Evolutionary conservation across 2,329 filamentous ascomycete genomes (phyloP).

Genomic region (Nannizziopsis barbatae): DNA sequence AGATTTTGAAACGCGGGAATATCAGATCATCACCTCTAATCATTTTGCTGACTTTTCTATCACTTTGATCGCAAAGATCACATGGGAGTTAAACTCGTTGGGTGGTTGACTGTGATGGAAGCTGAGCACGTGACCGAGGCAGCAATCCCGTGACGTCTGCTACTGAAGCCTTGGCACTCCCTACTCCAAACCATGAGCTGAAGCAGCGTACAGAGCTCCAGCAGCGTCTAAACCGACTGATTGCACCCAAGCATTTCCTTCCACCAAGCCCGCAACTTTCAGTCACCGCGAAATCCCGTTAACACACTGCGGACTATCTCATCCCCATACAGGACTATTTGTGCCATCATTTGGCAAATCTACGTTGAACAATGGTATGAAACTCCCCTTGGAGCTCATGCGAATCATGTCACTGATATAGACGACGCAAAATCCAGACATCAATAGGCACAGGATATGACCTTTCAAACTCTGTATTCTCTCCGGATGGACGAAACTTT

Average conservation of each 20-base stretch:
- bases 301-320: too few species aligned
- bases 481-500: conserved; percentile 96
- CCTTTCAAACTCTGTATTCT: conserved; percentile 99
- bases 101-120: neutral
- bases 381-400: neutral
- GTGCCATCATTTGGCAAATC: neutral
- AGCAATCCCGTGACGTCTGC: conserved; percentile 16
- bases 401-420: neutral
- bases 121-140: conserved; percentile 14
- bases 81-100: too few species aligned
- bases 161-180: neutral
- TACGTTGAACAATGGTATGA: conserved; percentile 5
- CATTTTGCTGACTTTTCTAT: too few species aligned
- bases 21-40: too few species aligned
- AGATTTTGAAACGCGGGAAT: too few species aligned
- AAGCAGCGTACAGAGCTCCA: neutral
- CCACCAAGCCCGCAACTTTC: too few species aligned
- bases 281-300: too few species aligned
- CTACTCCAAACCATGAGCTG: neutral
- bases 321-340: too few species aligned
- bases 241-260: too few species aligned
- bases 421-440: conserved; percentile 49
- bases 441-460: conserved; percentile 99
- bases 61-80: too few species aligned
- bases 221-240: neutral